Evolutionary conservation across 208 protist species (phyloP).

Genomic region (Acanthamoeba healyi): DNA sequence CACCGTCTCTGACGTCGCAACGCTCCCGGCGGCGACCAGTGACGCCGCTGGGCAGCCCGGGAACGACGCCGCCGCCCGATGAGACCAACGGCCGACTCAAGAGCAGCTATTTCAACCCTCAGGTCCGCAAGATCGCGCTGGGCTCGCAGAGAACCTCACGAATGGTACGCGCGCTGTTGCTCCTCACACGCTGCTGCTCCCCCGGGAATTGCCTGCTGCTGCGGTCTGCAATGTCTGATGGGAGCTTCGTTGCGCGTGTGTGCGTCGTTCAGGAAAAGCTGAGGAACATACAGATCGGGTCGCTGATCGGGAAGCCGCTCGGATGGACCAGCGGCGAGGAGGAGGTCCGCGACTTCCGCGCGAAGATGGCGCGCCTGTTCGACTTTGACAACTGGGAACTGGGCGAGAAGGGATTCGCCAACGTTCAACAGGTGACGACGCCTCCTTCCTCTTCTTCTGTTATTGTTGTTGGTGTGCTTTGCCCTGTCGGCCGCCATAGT

Average conservation of each 20-base stretch:
- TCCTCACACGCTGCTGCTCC: no score
- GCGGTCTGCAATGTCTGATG: neutral
- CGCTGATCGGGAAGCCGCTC: slow-evolving; percentile 19
- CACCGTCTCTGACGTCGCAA: no score
- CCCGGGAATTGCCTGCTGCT: no score
- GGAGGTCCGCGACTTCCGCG: neutral
- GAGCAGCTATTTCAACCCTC: neutral
- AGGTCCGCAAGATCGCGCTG: neutral
- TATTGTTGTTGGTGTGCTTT: no score
- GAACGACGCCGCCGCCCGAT: no score
- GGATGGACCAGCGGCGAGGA: slow-evolving; percentile 13
- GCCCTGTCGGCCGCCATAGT: no score
- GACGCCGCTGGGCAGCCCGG: no score
- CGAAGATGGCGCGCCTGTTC: slow-evolving; percentile 2
- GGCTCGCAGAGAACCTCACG: neutral
- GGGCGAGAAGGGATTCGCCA: neutral
- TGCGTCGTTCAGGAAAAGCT: no score
- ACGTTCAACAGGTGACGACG: neutral
- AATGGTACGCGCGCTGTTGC: neutral
- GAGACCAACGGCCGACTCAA: neutral
- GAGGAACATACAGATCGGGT: slow-evolving; percentile 21
- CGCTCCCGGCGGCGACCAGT: no score
- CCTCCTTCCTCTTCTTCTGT: no score
- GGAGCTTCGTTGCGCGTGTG: neutral
- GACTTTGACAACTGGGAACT: slow-evolving; percentile 19